A percentile compares a stretch with the other conserved stretches of the same genome.
These are phyloP conservation scores for Eremomyces bilateralis DNA, from an alignment of 495 filamentous ascomycete species.

Conservation along the genomic window DNA sequence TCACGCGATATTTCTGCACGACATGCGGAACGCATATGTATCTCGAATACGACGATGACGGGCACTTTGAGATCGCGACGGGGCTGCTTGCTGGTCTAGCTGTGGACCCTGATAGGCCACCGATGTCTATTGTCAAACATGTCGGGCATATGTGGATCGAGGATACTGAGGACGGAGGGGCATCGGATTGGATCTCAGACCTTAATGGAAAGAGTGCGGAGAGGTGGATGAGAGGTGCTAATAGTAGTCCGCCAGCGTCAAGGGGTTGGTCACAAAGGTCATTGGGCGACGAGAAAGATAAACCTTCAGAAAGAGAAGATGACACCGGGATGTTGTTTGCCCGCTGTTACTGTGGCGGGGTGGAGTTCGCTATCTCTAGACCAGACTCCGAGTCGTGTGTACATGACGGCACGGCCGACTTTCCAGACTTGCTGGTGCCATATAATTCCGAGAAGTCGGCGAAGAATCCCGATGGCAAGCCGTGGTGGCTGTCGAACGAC, in stretches of 20 bases:
- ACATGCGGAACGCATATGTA: conserved; percentile 47
- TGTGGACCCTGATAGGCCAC: too few species aligned
- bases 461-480: conserved; percentile 23
- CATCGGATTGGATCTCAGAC: conserved; percentile 26
- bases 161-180: conserved; percentile 36
- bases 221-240: conserved; percentile 8
- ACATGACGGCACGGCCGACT: conserved; percentile 21
- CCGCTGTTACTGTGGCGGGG: conserved; percentile 23
- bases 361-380: conserved; percentile 24
- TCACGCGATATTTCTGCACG: conserved; percentile 43
- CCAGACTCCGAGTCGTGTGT: conserved; percentile 22
- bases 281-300: too few species aligned
- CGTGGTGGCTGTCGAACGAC: conserved; percentile 29
- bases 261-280: too few species aligned
- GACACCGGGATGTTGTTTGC: conserved; percentile 14
- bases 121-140: conserved; percentile 19
- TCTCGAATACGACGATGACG: conserved; percentile 6
- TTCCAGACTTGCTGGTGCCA: conserved; percentile 31
- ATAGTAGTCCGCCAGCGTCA: conserved; percentile 9
- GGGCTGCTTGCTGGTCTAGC: conserved; percentile 18
- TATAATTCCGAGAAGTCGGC: conserved; percentile 18
- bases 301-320: background rate
- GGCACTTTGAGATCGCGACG: conserved; percentile 21
- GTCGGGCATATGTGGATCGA: conserved; percentile 25
- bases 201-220: conserved; percentile 7